Percentiles rank a stretch among this genome's conserved stretches.
phyloP scores from a whole-genome alignment of 768 basidiomycete species.

The Neoboletus magnificus region DNA sequence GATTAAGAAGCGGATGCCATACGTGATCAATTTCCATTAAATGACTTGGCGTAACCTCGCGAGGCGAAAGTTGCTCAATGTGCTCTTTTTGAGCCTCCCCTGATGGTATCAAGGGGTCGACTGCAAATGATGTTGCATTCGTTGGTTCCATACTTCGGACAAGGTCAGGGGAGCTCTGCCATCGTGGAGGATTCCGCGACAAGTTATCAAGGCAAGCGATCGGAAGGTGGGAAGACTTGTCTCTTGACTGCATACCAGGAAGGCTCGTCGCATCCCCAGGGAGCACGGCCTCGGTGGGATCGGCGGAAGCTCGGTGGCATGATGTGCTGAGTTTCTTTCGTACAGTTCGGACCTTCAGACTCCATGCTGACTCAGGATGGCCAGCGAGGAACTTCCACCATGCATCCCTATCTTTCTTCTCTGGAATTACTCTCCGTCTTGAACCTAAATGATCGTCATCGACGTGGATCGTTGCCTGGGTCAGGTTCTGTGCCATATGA shows the following conservation, averaged over 20 bases:
- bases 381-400: slow-evolving; percentile 83
- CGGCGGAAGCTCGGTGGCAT: slow-evolving; percentile 35
- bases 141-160: background rate
- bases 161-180: background rate
- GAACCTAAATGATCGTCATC: slow-evolving; percentile 2
- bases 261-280: background rate
- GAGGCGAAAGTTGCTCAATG: slow-evolving; percentile 30
- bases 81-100: background rate
- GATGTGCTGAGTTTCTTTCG: slow-evolving; percentile 10
- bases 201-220: background rate
- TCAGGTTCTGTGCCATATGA: slow-evolving; percentile 51
- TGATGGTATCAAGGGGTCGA: background rate
- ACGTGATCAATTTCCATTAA: slow-evolving; percentile 68
- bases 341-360: slow-evolving; percentile 30
- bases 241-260: background rate
- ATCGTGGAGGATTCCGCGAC: background rate
- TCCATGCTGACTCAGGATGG: slow-evolving; percentile 66
- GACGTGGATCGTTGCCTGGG: slow-evolving; percentile 52
- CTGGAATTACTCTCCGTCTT: slow-evolving; percentile 50
- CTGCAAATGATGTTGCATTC: background rate
- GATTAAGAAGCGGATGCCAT: slow-evolving; percentile 16
- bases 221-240: background rate
- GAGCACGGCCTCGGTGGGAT: slow-evolving; percentile 15
- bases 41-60: slow-evolving; percentile 58
- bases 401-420: slow-evolving; percentile 64